Base-by-base conservation (phyloP, 2,329 filamentous ascomycete species). In the Penicillium sp. region DNA sequence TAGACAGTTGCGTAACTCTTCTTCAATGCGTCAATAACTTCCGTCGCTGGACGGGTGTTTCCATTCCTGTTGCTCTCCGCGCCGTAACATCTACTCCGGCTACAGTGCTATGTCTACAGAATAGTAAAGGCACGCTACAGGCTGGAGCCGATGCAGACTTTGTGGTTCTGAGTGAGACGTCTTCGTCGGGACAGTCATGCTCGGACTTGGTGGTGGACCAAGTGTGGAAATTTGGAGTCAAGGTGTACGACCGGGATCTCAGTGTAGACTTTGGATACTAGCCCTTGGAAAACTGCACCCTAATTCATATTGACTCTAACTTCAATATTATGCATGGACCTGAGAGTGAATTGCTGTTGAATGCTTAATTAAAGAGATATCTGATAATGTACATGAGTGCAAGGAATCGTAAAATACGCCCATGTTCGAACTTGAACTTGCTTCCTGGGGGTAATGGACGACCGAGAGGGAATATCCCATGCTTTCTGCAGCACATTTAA, bases 1-100 rank as follows among this genome's bases (percentile, higher is more conserved):
- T n/a, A 4, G 6, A 35, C 20, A 56, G 54, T 25, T 71, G 57
- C 18, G 70, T 45, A 45, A 84, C 85, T 6, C 76, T 95, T n/a
- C 79, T 91, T 35, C 86, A 92, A 60, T 93, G 89, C 61, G 82
- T 91, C 47, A 86, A 83, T 64, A 93, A 93, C 69, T 91, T 93
- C 67, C 75, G 89, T 58, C 79, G 79, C 50, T 92, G 86, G 84
- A 84, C 84, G 1, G 86, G 84, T 12, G 79, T 81, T 4, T 78
- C 77, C 31, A 78, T 91, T 31, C 81, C 86, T 0, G 79, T 84
- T 62, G 87, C 85, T 1, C 70, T 93, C 40, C 81, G 79, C 55
- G 81, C 87, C 7, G 88, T 91, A 27, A 93, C 89, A 0, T 75
- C 80, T 29, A 90, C 88, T 0, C 89, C 89, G 0, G 88, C 89